phyloP scores from a whole-genome alignment of 2,329 filamentous ascomycete genomes.

The Phoma sp. region DNA sequence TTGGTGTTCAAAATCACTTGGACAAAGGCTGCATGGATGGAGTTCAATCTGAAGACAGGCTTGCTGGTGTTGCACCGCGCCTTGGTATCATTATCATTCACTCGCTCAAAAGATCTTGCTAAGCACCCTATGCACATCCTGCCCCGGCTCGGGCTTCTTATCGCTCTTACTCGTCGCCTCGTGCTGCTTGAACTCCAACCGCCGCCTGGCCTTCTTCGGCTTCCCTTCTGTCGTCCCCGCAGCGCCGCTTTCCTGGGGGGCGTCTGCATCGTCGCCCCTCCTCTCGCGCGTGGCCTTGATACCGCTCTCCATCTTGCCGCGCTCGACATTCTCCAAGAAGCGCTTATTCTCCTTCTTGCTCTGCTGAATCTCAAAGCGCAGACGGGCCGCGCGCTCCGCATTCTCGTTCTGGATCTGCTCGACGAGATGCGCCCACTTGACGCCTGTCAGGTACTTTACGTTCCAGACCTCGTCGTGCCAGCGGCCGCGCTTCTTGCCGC shows the following conservation, averaged over 20 bases:
- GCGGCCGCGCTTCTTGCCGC: constrained; percentile 82
- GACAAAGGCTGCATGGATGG: neutral
- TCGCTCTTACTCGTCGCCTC: constrained; percentile 55
- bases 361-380: constrained; percentile 79
- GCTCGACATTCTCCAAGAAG: constrained; percentile 81
- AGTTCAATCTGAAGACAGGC: neutral
- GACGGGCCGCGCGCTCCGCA: constrained; percentile 76
- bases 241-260: constrained; percentile 14
- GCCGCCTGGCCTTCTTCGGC: constrained; percentile 36
- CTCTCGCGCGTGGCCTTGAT: constrained; percentile 66
- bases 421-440: constrained; percentile 78
- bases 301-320: constrained; percentile 73
- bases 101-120: constrained; percentile 46
- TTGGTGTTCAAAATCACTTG: neutral
- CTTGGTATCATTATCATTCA: constrained; percentile 14
- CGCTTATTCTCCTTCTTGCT: constrained; percentile 81
- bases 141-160: constrained; percentile 42
- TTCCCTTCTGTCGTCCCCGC: constrained; percentile 27
- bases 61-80: neutral
- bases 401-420: constrained; percentile 84
- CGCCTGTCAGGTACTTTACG: constrained; percentile 79
- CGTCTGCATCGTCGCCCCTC: constrained; percentile 51
- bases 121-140: constrained; percentile 45
- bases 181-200: constrained; percentile 72
- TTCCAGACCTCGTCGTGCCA: constrained; percentile 91